Percentiles rank a stretch among this genome's conserved stretches.
These are phyloP conservation scores for Amanita muscaria DNA, from an alignment of 768 basidiomycete species.

Conservation along the genomic window DNA sequence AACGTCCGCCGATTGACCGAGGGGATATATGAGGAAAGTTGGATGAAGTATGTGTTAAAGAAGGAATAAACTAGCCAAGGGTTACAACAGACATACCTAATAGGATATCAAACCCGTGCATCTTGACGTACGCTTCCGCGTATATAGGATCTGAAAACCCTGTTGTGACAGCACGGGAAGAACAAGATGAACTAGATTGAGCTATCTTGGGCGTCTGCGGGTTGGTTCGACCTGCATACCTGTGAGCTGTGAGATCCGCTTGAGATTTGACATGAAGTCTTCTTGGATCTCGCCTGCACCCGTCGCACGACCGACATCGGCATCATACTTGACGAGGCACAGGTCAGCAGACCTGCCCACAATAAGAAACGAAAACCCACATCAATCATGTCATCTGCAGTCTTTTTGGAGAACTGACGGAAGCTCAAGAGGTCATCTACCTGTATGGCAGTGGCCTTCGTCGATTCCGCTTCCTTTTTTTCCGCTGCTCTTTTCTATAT, in stretches of 20 bases:
- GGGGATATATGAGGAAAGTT: neutral
- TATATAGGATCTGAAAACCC: constrained; percentile 99
- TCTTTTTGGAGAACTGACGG: constrained; percentile 93
- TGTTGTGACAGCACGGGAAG: constrained; percentile 18
- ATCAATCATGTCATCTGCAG: constrained; percentile 69
- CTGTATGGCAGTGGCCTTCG: constrained; percentile 64
- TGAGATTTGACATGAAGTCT: constrained; percentile 92
- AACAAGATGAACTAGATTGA: constrained; percentile 1
- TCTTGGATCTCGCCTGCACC: constrained; percentile 77
- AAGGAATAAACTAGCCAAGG: no score
- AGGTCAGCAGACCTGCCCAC: constrained; percentile 3
- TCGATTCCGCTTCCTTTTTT: constrained; percentile 76
- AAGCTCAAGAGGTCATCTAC: constrained; percentile 90
- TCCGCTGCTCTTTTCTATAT: constrained; percentile 79
- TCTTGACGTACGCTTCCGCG: constrained; percentile 95
- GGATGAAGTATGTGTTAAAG: neutral
- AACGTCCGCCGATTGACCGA: neutral
- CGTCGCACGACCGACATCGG: constrained; percentile 84
- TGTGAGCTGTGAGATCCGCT: constrained; percentile 87
- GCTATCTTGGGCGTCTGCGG: neutral
- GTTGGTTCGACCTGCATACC: constrained; percentile 34
- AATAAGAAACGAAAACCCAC: constrained; percentile 27
- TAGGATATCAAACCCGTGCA: constrained; percentile 95
- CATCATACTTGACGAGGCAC: constrained; percentile 60
- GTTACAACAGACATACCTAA: constrained; percentile 46